Percentiles rank a stretch among this genome's conserved stretches.
These are phyloP conservation scores for Pichia rugopelliculosa DNA, from an alignment of 805 yeast genomes.

Conservation along the genomic window DNA sequence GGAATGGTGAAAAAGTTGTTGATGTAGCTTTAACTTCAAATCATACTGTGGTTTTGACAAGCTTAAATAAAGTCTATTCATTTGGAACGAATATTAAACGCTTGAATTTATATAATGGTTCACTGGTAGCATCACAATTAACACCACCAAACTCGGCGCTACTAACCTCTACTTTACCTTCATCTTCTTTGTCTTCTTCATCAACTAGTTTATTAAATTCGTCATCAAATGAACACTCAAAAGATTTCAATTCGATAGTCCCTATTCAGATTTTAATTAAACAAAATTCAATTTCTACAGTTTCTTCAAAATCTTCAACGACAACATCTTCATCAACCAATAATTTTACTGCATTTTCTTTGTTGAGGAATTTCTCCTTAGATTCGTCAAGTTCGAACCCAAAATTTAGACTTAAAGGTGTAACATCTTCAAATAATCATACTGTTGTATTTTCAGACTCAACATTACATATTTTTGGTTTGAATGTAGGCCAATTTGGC, in stretches of 20 bases:
- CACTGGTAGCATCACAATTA: not conserved
- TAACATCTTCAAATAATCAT: conserved; percentile 61
- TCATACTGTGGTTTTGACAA: conserved; percentile 56
- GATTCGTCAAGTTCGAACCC: conserved; percentile 24
- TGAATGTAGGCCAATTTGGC: conserved; percentile 79
- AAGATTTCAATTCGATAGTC: conserved; percentile 4
- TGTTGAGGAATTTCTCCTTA: not conserved
- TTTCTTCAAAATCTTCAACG: not conserved
- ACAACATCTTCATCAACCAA: conserved; percentile 12
- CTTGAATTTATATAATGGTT: not conserved
- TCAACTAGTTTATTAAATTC: not conserved
- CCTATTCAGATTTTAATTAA: conserved; percentile 1
- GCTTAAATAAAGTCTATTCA: conserved; percentile 47
- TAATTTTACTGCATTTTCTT: conserved; percentile 5
- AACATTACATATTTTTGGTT: conserved; percentile 62
- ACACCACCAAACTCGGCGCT: not conserved
- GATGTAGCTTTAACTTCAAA: conserved; percentile 51
- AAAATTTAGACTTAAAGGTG: conserved; percentile 34
- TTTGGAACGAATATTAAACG: conserved; percentile 67
- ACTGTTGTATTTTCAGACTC: conserved; percentile 48
- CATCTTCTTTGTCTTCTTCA: conserved; percentile 18
- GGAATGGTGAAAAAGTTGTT: conserved; percentile 22
- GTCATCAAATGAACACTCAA: conserved; percentile 14
- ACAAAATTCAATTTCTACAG: not conserved
- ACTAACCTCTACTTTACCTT: not conserved